Conservation (phyloP, 169 alveolate species). For the Cyclospora cayetanensis region DNA sequence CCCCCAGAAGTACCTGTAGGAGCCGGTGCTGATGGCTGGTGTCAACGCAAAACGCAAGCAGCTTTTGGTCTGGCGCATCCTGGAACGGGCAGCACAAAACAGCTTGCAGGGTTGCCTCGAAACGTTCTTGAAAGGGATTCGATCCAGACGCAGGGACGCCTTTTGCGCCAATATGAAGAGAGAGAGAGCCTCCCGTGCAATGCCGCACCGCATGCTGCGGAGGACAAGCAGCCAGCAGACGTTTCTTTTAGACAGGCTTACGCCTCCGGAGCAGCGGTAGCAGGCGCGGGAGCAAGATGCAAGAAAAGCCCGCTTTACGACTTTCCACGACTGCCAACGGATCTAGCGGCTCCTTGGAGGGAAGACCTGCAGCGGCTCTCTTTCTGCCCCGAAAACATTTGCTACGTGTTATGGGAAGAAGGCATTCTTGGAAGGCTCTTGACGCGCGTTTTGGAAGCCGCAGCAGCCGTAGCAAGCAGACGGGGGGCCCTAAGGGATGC, state of each 20-base stretch:
- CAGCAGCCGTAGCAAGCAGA: slow-evolving; percentile 37
- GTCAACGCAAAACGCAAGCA: no score
- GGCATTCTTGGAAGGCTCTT: slow-evolving; percentile 31
- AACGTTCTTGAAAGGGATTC: no score
- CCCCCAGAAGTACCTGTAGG: no score
- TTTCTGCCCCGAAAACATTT: slow-evolving; percentile 13
- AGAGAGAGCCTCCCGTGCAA: not conserved
- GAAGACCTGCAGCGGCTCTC: slow-evolving; percentile 22
- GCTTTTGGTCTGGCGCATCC: slow-evolving; percentile 43
- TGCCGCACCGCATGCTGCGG: not conserved
- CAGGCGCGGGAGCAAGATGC: not conserved
- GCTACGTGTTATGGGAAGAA: not conserved
- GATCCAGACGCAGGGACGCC: not conserved
- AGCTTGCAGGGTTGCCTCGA: no score
- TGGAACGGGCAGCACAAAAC: slow-evolving; percentile 15
- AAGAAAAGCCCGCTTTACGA: not conserved
- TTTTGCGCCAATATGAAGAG: not conserved
- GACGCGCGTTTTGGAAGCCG: not conserved
- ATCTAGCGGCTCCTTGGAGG: not conserved
- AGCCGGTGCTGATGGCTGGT: no score
- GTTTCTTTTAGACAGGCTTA: no score
- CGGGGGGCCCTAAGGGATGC: slow-evolving; percentile 26
- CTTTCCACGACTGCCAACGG: no score
- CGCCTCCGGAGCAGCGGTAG: not conserved
- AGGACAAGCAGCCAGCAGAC: not conserved